These are phyloP conservation scores for Niebla homalea DNA, from an alignment of 495 filamentous ascomycete genomes.

Conservation along the genomic window DNA sequence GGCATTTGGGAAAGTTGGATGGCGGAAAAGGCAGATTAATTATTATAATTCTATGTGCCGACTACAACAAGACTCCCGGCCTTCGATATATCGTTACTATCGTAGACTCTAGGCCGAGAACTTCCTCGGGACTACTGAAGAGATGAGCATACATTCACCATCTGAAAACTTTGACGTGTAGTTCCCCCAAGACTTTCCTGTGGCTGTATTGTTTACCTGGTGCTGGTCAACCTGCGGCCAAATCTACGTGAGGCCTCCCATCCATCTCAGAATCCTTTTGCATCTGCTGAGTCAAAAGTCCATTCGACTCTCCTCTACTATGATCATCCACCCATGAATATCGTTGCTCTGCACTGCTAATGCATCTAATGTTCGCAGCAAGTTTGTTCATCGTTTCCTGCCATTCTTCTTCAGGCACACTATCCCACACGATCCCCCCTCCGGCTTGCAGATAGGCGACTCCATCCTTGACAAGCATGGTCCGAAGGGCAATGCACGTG, in stretches of 20 bases:
- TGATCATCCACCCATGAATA: slow-evolving; percentile 42
- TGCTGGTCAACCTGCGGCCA: slow-evolving; percentile 2
- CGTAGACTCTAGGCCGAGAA: too few species aligned
- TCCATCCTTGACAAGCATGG: slow-evolving; percentile 87
- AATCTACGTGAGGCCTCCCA: not conserved
- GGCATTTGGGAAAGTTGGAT: not conserved
- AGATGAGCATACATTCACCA: too few species aligned
- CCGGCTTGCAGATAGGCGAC: slow-evolving; percentile 88
- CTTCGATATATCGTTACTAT: too few species aligned
- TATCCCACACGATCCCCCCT: slow-evolving; percentile 96
- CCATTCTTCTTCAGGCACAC: slow-evolving; percentile 86
- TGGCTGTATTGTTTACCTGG: too few species aligned
- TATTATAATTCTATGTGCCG: too few species aligned
- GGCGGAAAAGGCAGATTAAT: too few species aligned
- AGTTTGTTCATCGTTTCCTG: slow-evolving; percentile 97
- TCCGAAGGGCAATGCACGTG: slow-evolving; percentile 93
- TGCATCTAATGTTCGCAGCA: slow-evolving; percentile 74
- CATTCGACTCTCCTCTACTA: slow-evolving; percentile 8
- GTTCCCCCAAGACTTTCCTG: too few species aligned
- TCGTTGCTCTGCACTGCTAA: slow-evolving; percentile 67
- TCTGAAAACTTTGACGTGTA: too few species aligned
- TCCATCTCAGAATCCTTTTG: not conserved
- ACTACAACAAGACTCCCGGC: too few species aligned
- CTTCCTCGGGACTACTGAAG: too few species aligned
- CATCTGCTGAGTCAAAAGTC: not conserved